Conservation (phyloP, 352 stramenopile genomes). For the Nothophytophthora sp. region DNA sequence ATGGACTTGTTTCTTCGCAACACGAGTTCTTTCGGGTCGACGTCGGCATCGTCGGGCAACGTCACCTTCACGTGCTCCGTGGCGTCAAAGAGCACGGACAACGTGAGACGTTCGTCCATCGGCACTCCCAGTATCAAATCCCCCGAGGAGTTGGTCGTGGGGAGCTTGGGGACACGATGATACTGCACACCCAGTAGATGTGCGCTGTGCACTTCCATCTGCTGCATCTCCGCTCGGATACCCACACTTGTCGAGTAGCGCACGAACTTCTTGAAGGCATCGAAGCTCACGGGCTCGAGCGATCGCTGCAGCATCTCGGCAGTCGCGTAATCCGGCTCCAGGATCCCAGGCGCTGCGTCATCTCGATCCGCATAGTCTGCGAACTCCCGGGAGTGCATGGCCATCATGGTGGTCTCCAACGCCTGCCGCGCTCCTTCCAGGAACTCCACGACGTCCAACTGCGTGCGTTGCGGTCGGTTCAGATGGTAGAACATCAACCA, state of each 20-base stretch:
- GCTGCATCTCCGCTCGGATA: constrained; percentile 16
- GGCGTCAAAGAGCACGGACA: constrained; percentile 30
- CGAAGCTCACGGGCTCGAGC: constrained; percentile 25
- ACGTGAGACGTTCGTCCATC: constrained; percentile 18
- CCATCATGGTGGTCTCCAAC: constrained; percentile 19
- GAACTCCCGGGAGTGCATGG: constrained; percentile 36
- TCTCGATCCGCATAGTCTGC: constrained; percentile 17
- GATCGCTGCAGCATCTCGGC: constrained; percentile 19
- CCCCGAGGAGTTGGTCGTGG: constrained; percentile 17
- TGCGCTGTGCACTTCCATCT: constrained; percentile 25
- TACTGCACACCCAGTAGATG: constrained; percentile 25
- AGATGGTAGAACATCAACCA: constrained; percentile 35
- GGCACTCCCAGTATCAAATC: constrained; percentile 18
- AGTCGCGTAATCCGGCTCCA: constrained; percentile 21
- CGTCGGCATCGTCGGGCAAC: constrained; percentile 2
- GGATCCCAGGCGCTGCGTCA: constrained; percentile 2
- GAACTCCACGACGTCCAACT: constrained; percentile 31
- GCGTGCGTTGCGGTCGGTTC: constrained; percentile 24
- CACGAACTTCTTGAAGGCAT: constrained; percentile 25
- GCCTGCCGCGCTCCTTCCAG: constrained; percentile 28
- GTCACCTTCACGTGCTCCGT: constrained; percentile 26
- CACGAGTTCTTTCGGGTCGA: constrained; percentile 2
- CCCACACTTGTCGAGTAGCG: constrained; percentile 6
- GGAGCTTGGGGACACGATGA: constrained; percentile 5
- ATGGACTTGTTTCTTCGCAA: constrained; percentile 22